Conservation (phyloP, 164 flowering plant genomes). For the Macadamia tetraphylla region DNA sequence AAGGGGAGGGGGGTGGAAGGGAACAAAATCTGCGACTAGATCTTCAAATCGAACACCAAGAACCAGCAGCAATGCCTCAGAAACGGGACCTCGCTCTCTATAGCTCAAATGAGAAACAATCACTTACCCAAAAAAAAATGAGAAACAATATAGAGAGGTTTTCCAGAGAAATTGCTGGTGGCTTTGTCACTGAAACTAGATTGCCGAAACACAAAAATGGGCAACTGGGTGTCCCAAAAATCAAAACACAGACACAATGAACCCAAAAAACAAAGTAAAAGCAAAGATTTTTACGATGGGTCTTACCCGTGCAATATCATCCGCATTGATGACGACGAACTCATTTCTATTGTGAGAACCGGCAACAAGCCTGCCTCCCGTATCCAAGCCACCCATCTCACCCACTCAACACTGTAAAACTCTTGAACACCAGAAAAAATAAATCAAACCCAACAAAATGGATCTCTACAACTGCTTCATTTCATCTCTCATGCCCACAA, state of each 20-base stretch:
- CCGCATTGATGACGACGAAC: conserved; percentile 90
- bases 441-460: neutral
- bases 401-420: neutral
- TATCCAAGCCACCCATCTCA: conserved; percentile 31
- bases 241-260: neutral
- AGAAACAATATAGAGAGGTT: neutral
- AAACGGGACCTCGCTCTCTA: neutral
- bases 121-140: neutral
- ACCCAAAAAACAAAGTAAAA: conserved; percentile 1
- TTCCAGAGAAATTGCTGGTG: neutral
- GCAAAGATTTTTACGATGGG: neutral
- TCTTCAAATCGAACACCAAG: neutral
- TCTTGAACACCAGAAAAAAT: neutral
- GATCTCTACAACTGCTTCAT: neutral
- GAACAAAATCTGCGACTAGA: too few species aligned
- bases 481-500: neutral
- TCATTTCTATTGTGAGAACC: conserved; percentile 93
- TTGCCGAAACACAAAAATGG: neutral
- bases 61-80: neutral
- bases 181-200: neutral
- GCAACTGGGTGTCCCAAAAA: conserved; percentile 12
- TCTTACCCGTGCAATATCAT: conserved; percentile 75
- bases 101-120: neutral
- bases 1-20: too few species aligned
- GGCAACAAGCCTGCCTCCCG: conserved; percentile 71